Base-by-base conservation (phyloP, 2,329 filamentous ascomycete species). In the Scedosporium dehoogii region DNA sequence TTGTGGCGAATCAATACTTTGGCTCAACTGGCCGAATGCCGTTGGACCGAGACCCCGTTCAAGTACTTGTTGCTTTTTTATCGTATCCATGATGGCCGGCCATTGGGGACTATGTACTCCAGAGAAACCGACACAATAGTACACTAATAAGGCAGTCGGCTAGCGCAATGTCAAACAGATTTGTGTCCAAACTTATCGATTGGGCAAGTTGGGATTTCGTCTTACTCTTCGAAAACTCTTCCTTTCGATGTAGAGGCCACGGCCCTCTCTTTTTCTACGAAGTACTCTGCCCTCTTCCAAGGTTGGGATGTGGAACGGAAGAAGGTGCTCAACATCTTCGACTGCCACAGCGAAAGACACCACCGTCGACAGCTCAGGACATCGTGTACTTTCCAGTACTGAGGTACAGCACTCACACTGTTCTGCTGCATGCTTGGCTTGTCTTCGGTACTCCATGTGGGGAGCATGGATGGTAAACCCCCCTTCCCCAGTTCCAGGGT, bases 401-500 rank as follows among this genome's bases (percentile, higher is more conserved):
- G 44, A 46, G 44, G 12, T 46, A 29, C 27, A 29, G 42, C n/a
- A 16, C 16, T 9, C 14, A 46, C 42, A 46, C 16, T 18, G 14
- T 16, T 46, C 42, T 18, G 18, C 42, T 16, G 42, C 18, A 18
- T 46, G 42, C 42, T 46, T 46, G 42, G 42, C 2, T 12, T 53
- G 48, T 51, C 46, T 23, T 2, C 21, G 23, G 48, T 18, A 53
- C 6, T 29, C 14, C 21, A 25, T 25, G 18, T 55, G 44, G 21
- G n/a, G 23, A 55, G 16, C 29, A 41, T 10, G 57, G 57, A 23
- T 59, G n/a, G 57, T 23, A 58, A 58, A 44, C 57, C 57, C 57
- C 44, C 29, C 51, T 61, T 61, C 59, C 59, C 59, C 59, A 61
- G 59, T 57, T 61, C 48, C 59, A 61, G 51, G 51, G 59, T 61